Evolutionary conservation across 805 yeast genomes (phyloP).

Genomic region (Saturnispora ahearnii): DNA sequence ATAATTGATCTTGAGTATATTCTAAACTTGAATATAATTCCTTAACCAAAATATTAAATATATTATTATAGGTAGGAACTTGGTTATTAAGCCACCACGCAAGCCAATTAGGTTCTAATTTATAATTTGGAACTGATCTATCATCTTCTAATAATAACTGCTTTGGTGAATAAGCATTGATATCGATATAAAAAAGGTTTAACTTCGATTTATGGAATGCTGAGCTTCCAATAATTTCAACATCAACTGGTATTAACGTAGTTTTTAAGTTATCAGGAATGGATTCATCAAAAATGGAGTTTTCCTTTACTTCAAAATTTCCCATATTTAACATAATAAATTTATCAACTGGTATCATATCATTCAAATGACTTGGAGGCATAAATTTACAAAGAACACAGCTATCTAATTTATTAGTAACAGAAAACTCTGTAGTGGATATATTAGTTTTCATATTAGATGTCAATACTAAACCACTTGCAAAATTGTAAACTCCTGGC

Average conservation of each 20-base stretch:
- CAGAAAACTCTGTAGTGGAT: conserved; percentile 49
- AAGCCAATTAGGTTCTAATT: conserved; percentile 16
- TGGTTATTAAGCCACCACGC: conserved; percentile 29
- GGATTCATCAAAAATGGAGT: neutral
- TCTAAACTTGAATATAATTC: conserved; percentile 39
- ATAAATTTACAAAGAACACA: conserved; percentile 34
- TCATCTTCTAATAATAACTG: neutral
- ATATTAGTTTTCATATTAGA: conserved; percentile 39
- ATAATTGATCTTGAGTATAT: conserved; percentile 12
- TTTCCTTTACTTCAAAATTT: conserved; percentile 26
- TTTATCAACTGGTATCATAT: conserved; percentile 44
- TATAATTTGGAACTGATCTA: neutral
- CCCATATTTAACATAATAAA: conserved; percentile 45
- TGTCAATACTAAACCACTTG: conserved; percentile 44
- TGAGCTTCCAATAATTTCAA: conserved; percentile 51
- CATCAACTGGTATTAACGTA: conserved; percentile 24
- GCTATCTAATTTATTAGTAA: conserved; percentile 27
- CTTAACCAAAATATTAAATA: conserved; percentile 39
- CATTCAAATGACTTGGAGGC: conserved; percentile 50
- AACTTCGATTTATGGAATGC: conserved; percentile 44
- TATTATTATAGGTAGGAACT: conserved; percentile 24
- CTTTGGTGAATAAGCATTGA: conserved; percentile 23
- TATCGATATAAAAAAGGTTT: conserved; percentile 29
- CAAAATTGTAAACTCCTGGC: conserved; percentile 42
- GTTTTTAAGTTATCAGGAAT: neutral